Evolutionary conservation across 1,284 basidiomycete species (phyloP).

Genomic region (Fomitopsis schrenkii): DNA sequence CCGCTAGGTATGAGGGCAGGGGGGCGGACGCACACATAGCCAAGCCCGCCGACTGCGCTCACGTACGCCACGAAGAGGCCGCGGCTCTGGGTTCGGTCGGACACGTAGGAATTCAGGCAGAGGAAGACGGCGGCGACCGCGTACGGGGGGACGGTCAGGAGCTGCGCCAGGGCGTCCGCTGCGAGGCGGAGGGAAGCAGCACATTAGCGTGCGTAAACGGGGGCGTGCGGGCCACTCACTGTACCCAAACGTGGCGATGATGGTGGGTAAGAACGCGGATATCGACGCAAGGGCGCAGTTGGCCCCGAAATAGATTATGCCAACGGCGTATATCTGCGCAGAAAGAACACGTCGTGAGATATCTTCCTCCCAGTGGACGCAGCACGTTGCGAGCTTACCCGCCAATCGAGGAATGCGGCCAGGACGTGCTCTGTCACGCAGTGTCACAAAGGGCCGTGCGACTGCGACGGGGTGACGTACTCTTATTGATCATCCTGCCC

Average conservation of each 20-base stretch:
- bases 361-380: neutral
- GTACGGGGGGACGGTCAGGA: constrained; percentile 82
- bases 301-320: constrained; percentile 73
- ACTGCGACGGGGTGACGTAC: constrained; percentile 32
- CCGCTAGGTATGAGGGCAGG: neutral
- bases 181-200: neutral
- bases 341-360: neutral
- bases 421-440: constrained; percentile 48
- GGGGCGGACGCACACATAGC: constrained; percentile 52
- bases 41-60: constrained; percentile 51
- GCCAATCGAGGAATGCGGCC: constrained; percentile 70
- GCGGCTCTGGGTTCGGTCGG: constrained; percentile 71
- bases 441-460: constrained; percentile 11
- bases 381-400: constrained; percentile 36
- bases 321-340: constrained; percentile 53
- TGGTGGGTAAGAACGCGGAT: constrained; percentile 83
- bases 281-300: constrained; percentile 79
- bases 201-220: neutral
- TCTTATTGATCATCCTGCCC: constrained; percentile 63
- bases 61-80: constrained; percentile 54
- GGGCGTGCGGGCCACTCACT: constrained; percentile 30
- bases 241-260: constrained; percentile 69
- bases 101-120: constrained; percentile 57
- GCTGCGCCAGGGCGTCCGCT: constrained; percentile 55
- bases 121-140: constrained; percentile 69